These are phyloP conservation scores for Moesziomyces aphidis DNA, from an alignment of 1,284 basidiomycete species.

Conservation along the genomic window DNA sequence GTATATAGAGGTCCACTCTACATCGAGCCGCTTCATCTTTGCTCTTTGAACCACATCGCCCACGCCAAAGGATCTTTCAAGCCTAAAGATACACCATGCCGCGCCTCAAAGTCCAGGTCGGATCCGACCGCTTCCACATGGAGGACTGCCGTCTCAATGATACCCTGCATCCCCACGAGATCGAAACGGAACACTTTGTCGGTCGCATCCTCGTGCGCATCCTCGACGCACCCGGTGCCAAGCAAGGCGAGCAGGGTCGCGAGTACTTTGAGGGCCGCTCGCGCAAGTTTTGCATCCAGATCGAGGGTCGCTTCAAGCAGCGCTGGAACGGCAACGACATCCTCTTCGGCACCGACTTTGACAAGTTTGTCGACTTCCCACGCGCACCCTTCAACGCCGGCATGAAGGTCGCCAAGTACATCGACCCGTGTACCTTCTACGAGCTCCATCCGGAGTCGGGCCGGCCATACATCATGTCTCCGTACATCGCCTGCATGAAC, in stretches of 20 bases:
- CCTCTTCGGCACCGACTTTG: slow-evolving; percentile 64
- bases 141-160: slow-evolving; percentile 68
- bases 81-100: slow-evolving; percentile 42
- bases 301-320: slow-evolving; percentile 69
- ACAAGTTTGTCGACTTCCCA: slow-evolving; percentile 65
- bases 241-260: slow-evolving; percentile 55
- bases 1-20: neutral
- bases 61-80: neutral
- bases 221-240: slow-evolving; percentile 67
- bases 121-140: slow-evolving; percentile 66
- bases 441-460: slow-evolving; percentile 66
- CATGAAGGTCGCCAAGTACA: slow-evolving; percentile 68
- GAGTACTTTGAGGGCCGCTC: slow-evolving; percentile 66
- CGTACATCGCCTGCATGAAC: slow-evolving; percentile 69
- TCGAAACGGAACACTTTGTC: slow-evolving; percentile 68
- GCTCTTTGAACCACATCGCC: too few species aligned
- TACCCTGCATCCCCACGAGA: slow-evolving; percentile 66
- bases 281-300: slow-evolving; percentile 69
- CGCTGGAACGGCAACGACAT: slow-evolving; percentile 59
- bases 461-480: slow-evolving; percentile 70
- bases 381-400: slow-evolving; percentile 68
- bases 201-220: slow-evolving; percentile 69
- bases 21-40: too few species aligned
- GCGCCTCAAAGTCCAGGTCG: slow-evolving; percentile 67
- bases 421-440: slow-evolving; percentile 67